Evolutionary conservation across 1,139 yeast species (phyloP).

Genomic region (Blastobotrys malaysiensis): DNA sequence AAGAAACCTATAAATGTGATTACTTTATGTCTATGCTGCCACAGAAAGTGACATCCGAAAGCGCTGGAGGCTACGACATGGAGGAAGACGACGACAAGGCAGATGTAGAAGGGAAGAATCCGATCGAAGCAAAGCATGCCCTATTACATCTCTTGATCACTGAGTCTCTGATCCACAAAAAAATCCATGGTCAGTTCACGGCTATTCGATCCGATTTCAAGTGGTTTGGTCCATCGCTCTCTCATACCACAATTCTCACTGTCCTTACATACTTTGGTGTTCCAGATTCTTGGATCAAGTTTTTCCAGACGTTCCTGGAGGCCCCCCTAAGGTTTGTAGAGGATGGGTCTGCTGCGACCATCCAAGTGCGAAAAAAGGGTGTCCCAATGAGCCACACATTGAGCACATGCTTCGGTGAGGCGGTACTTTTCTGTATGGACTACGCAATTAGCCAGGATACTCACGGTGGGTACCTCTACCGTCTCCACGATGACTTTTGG

Average conservation of each 20-base stretch:
- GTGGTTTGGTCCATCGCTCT: constrained; percentile 20
- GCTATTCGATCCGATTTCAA: constrained; percentile 19
- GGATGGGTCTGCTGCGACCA: constrained; percentile 1
- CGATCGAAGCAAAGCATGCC: constrained; percentile 8
- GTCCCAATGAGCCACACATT: constrained; percentile 16
- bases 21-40: constrained; percentile 8
- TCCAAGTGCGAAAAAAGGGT: constrained; percentile 13
- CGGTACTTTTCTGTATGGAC: constrained; percentile 16
- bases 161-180: constrained; percentile 13
- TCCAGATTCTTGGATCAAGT: constrained; percentile 15
- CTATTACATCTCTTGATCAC: constrained; percentile 12
- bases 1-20: neutral
- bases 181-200: constrained; percentile 13
- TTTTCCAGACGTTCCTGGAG: constrained; percentile 14
- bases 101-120: neutral
- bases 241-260: constrained; percentile 14
- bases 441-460: constrained; percentile 14
- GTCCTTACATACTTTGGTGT: constrained; percentile 17
- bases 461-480: constrained; percentile 15
- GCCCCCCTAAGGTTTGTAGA: constrained; percentile 12
- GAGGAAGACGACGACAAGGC: constrained; percentile 1
- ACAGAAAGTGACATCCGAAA: neutral
- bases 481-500: constrained; percentile 22
- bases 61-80: neutral
- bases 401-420: constrained; percentile 18